Percentiles rank a stretch among this genome's conserved stretches.
Conservation (phyloP, 1,284 basidiomycete species). For the Leucoagaricus sp. region DNA sequence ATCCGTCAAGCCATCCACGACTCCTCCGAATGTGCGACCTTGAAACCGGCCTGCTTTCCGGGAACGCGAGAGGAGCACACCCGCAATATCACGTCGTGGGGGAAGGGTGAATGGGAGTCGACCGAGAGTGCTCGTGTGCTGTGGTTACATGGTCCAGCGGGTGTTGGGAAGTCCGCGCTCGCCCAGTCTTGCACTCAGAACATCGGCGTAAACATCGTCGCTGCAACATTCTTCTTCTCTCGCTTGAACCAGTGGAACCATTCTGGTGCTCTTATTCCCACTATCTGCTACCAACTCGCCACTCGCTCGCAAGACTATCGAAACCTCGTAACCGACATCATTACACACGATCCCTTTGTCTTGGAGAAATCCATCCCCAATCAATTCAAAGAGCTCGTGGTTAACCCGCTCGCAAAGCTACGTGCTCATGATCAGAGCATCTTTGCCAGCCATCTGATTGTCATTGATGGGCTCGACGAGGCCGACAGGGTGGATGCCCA, state of each 20-base stretch:
- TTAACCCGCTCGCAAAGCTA: not conserved
- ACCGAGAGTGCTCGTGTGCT: not conserved
- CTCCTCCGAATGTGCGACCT: no score
- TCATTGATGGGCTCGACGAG: conserved; percentile 18
- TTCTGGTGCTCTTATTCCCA: not conserved
- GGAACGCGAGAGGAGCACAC: not conserved
- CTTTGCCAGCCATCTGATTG: not conserved
- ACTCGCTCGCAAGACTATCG: not conserved
- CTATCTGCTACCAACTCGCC: conserved; percentile 3
- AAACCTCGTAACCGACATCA: not conserved
- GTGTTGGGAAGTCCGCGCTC: conserved; percentile 3
- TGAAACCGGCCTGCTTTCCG: no score
- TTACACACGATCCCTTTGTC: not conserved
- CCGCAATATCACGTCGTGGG: not conserved
- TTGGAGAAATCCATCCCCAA: not conserved
- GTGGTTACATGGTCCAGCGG: not conserved
- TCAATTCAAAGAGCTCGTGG: conserved; percentile 8
- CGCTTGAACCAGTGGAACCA: not conserved
- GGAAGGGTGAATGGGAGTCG: not conserved
- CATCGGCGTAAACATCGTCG: not conserved
- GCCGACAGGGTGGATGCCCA: not conserved
- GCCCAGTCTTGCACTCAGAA: not conserved
- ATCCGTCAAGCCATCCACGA: no score
- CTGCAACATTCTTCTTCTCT: not conserved
- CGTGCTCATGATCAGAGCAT: not conserved